A percentile compares a stretch with the other conserved stretches of the same genome.
Conservation (phyloP, 2,329 filamentous ascomycete genomes). For the Alternaria angustiovoidea region DNA sequence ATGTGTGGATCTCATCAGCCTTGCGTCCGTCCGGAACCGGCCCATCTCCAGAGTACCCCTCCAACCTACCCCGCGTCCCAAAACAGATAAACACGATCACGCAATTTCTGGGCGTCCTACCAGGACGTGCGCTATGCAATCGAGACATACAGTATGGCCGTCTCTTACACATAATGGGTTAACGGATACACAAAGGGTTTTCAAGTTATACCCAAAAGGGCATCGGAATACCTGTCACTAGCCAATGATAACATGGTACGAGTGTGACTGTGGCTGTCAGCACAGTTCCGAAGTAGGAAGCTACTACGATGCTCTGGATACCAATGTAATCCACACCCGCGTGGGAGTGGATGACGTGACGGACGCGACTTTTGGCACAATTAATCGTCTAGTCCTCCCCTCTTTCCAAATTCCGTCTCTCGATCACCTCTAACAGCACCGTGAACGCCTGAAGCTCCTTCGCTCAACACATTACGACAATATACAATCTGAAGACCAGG, state of each 20-base stretch:
- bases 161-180: not conserved
- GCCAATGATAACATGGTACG: not conserved
- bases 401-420: not conserved
- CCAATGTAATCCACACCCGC: not conserved
- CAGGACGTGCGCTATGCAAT: not conserved
- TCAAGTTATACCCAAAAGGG: not conserved
- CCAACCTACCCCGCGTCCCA: not conserved
- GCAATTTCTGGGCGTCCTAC: not conserved
- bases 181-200: not conserved
- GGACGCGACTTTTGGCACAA: not conserved
- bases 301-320: not conserved
- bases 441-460: not conserved
- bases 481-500: not conserved
- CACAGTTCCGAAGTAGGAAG: not conserved
- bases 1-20: not conserved
- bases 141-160: not conserved
- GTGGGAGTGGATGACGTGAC: conserved; percentile 13
- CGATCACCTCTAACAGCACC: not conserved
- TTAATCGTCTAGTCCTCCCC: not conserved
- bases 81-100: conserved; percentile 4
- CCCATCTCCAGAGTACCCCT: not conserved
- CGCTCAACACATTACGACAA: not conserved
- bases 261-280: not conserved
- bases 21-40: not conserved
- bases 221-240: not conserved